Conservation (phyloP, 441 rosid species). For the Erysimum cheiri region DNA sequence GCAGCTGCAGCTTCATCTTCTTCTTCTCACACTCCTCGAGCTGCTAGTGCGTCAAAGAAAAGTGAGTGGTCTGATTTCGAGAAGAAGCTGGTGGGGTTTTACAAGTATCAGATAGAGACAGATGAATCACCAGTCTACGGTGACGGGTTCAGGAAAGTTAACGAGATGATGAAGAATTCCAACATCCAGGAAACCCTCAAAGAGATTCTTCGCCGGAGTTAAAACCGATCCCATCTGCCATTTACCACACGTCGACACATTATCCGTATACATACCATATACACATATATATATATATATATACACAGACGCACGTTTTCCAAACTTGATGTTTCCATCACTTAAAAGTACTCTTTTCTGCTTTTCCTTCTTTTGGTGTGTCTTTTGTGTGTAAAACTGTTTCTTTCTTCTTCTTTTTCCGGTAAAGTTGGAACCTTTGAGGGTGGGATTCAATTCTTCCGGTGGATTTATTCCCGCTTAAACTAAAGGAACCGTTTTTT, state of each 20-base stretch:
- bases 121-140: constrained; percentile 78
- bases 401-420: not conserved
- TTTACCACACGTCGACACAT: not conserved
- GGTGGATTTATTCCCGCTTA: not conserved
- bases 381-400: constrained; percentile 4
- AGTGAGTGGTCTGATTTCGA: constrained; percentile 72
- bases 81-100: constrained; percentile 77
- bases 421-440: constrained; percentile 16
- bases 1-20: constrained; percentile 52
- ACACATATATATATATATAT: not conserved
- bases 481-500: not conserved
- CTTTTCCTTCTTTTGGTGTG: constrained; percentile 5
- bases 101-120: constrained; percentile 72
- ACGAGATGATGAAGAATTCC: constrained; percentile 56
- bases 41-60: constrained; percentile 56
- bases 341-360: not conserved
- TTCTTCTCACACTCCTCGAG: constrained; percentile 45
- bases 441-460: not conserved
- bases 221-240: not conserved
- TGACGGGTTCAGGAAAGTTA: constrained; percentile 69
- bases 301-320: not conserved
- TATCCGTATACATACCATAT: not conserved
- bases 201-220: constrained; percentile 9
- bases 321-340: not conserved
- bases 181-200: constrained; percentile 65